Percentiles rank a stretch among this genome's conserved stretches.
Evolutionary conservation across 805 yeast genomes (phyloP).

Genomic region (Candida sonorensis): DNA sequence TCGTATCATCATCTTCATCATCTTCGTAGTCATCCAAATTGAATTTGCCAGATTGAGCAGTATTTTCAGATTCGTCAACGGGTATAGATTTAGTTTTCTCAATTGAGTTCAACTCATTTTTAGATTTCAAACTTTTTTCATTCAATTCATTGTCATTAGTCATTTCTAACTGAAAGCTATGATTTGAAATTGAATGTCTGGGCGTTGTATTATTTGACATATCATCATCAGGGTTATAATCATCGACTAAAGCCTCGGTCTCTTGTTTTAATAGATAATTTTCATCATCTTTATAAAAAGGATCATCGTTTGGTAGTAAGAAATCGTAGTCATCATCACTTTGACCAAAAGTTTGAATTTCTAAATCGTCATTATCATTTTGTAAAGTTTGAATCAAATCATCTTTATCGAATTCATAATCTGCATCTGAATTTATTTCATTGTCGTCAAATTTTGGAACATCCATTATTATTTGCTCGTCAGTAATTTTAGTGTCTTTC

Average conservation of each 20-base stretch:
- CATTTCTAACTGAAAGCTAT: slow-evolving; percentile 1
- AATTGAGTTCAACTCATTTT: too few relatives aligned
- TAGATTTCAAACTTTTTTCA: not conserved
- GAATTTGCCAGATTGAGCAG: too few relatives aligned
- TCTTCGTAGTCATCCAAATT: slow-evolving; percentile 32
- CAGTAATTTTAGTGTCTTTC: slow-evolving; percentile 21
- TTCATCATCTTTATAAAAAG: slow-evolving; percentile 40
- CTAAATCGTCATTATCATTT: slow-evolving; percentile 32
- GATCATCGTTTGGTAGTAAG: slow-evolving; percentile 20
- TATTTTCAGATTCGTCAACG: too few relatives aligned
- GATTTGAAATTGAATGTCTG: slow-evolving; percentile 24
- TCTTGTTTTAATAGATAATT: slow-evolving; percentile 36
- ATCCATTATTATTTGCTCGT: slow-evolving; percentile 28
- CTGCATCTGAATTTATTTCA: slow-evolving; percentile 50
- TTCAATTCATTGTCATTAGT: too few relatives aligned
- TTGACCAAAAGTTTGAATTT: slow-evolving; percentile 27
- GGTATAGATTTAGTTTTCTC: too few relatives aligned
- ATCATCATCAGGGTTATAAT: slow-evolving; percentile 27
- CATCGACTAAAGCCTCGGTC: slow-evolving; percentile 36
- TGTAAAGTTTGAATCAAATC: slow-evolving; percentile 34
- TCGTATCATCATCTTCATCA: slow-evolving; percentile 37
- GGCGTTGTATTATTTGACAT: slow-evolving; percentile 26
- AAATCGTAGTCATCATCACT: slow-evolving; percentile 29
- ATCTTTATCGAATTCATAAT: slow-evolving; percentile 50
- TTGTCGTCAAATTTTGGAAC: slow-evolving; percentile 47